Base-by-base conservation (phyloP, 1,139 yeast species). In the Hanseniaspora gamundiae region DNA sequence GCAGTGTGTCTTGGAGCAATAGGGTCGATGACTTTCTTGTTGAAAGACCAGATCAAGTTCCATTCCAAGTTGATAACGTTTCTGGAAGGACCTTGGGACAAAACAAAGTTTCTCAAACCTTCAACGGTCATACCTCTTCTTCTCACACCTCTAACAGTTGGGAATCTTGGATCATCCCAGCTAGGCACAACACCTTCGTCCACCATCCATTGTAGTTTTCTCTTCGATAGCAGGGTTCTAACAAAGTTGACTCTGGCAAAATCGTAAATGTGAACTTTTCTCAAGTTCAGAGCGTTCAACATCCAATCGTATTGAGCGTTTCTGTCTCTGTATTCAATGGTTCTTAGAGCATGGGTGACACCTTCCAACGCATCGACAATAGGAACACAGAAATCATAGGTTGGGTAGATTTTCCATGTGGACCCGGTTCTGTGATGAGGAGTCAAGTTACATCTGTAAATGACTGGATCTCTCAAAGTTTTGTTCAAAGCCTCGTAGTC, bases 141-240 rank as follows among this genome's bases (percentile, higher is more conserved):
- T 73, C 96, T 84, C 45, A 88, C 95, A 71, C 97, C 97, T 68
- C 95, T 80, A 38, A 88, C 95, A 41, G 98, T 91, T 54, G 98
- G 98, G 87, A 91, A 91, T 66, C 98, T 77, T 57, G 98, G 97
- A 67, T 91, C 98, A 61, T 88, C 95, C 98, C 98, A 91, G 68
- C 86, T 87, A 31, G 74, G 58, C 48, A 91, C 98, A 55, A 80
- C 73, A 35, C 75, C 69, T 64, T 85, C 81, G 70, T 91, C 96
- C 51, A 91, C 97, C 65, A 91, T 86, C 96, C 96, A 88, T 70
- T 91, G 97, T 60, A 91, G 73, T 72, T 91, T 91, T 72, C 98
- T 82, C 80, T 91, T 91, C 49, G 95, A 85, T 51, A 91, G 71
- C 60, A 91, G 71, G 26, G 98, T 91, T 71, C 96, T 80, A 49